Conservation (phyloP, 345 rosid genomes). For the Populus tremula region DNA sequence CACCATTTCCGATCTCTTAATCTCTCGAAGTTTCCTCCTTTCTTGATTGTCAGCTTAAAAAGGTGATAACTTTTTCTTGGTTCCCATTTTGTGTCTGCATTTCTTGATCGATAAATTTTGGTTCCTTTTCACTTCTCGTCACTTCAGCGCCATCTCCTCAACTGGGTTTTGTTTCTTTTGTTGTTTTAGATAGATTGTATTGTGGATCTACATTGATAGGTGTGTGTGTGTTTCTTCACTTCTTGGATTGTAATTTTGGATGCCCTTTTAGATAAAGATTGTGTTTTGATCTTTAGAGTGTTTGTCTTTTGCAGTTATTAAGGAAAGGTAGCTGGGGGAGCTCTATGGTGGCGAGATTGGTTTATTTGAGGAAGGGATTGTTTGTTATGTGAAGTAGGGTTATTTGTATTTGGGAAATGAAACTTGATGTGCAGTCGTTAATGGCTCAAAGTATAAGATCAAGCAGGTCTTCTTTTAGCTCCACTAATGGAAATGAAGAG, state of each 20-base stretch:
- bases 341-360: background rate
- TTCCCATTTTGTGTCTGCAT: background rate
- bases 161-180: background rate
- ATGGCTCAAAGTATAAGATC: constrained; percentile 55
- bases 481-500: constrained; percentile 43
- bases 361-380: background rate
- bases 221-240: background rate
- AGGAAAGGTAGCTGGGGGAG: background rate
- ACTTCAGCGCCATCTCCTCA: background rate
- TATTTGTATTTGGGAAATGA: constrained; percentile 22
- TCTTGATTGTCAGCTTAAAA: background rate
- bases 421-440: constrained; percentile 29
- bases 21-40: background rate
- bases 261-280: background rate
- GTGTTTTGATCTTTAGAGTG: background rate
- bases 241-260: background rate
- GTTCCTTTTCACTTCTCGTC: background rate
- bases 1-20: constrained; percentile 25
- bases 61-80: background rate
- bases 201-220: background rate
- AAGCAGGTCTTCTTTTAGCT: constrained; percentile 52
- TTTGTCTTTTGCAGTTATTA: background rate
- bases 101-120: background rate
- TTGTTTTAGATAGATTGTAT: background rate
- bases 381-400: background rate